Percentiles rank a stretch among this genome's conserved stretches.
Conservation (phyloP, 1,139 yeast species). For the Hemisphaericaspora lyxosophila region DNA sequence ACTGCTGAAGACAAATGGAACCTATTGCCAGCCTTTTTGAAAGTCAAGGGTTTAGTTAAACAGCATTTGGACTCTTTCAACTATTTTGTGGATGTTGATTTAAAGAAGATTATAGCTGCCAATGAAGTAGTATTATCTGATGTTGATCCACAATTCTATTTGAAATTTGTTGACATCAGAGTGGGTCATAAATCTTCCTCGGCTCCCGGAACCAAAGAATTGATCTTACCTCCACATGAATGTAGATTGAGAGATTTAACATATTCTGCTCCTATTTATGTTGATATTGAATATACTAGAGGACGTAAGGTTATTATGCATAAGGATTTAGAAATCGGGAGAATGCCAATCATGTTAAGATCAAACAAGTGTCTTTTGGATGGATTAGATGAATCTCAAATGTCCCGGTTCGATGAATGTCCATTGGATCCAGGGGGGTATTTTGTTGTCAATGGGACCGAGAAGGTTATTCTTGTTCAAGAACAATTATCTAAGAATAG, state of each 20-base stretch:
- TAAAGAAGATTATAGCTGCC: constrained; percentile 88
- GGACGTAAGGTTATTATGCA: constrained; percentile 90
- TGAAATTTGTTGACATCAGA: constrained; percentile 87
- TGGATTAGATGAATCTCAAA: constrained; percentile 72
- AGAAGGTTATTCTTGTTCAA: constrained; percentile 92
- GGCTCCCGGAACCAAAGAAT: constrained; percentile 54
- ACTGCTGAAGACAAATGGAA: constrained; percentile 97
- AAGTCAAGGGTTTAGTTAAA: constrained; percentile 93
- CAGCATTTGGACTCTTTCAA: constrained; percentile 97
- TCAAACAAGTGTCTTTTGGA: constrained; percentile 86
- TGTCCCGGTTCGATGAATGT: constrained; percentile 91
- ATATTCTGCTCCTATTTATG: constrained; percentile 93
- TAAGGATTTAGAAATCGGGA: constrained; percentile 88
- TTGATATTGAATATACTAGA: constrained; percentile 94
- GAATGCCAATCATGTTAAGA: constrained; percentile 97
- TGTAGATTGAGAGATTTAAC: constrained; percentile 94
- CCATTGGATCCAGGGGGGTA: constrained; percentile 99
- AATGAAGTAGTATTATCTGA: constrained; percentile 87
- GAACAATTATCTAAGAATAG: constrained; percentile 96
- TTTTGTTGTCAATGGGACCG: constrained; percentile 96
- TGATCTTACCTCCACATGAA: constrained; percentile 87
- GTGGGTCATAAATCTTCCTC: constrained; percentile 71
- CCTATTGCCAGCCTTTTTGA: constrained; percentile 87
- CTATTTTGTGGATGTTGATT: constrained; percentile 89
- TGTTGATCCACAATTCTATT: constrained; percentile 94